Conservation (phyloP, 1,139 yeast genomes). For the Yamadazyma membranifaciens region DNA sequence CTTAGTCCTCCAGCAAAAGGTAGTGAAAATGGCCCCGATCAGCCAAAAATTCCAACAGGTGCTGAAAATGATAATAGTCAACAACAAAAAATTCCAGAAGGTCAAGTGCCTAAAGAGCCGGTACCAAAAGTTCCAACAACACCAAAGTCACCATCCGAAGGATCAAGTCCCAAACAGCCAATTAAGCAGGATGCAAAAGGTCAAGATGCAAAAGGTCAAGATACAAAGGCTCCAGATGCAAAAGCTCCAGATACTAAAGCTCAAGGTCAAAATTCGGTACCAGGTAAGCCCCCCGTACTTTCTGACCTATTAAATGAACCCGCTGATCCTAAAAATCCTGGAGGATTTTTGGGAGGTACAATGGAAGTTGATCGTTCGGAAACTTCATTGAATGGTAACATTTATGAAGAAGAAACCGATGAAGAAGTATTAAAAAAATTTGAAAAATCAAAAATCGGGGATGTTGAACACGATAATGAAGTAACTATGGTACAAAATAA, state of each 20-base stretch:
- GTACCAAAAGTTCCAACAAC: too few relatives aligned
- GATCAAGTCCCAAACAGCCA: too few relatives aligned
- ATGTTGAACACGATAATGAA: constrained; percentile 14
- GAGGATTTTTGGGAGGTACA: constrained; percentile 24
- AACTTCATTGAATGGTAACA: constrained; percentile 15
- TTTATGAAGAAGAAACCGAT: constrained; percentile 16
- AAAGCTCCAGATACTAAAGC: neutral
- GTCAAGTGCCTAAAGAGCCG: neutral
- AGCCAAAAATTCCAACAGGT: neutral
- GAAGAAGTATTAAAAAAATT: constrained; percentile 13
- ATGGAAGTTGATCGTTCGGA: constrained; percentile 20
- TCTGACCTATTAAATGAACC: constrained; percentile 3
- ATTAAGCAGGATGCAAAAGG: neutral
- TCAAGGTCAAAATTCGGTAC: too few relatives aligned
- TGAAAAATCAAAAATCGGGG: constrained; percentile 13
- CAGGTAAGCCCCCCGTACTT: constrained; percentile 5
- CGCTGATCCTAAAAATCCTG: constrained; percentile 13
- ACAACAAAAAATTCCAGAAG: neutral
- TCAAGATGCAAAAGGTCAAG: neutral
- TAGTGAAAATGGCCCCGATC: neutral
- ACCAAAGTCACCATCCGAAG: too few relatives aligned
- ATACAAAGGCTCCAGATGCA: neutral
- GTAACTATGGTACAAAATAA: constrained; percentile 10
- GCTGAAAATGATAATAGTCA: neutral
- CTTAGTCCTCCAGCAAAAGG: constrained; percentile 1